These are phyloP conservation scores for Dysphania ambrosioides DNA, from an alignment of 148 eudicot genomes.

Conservation along the genomic window DNA sequence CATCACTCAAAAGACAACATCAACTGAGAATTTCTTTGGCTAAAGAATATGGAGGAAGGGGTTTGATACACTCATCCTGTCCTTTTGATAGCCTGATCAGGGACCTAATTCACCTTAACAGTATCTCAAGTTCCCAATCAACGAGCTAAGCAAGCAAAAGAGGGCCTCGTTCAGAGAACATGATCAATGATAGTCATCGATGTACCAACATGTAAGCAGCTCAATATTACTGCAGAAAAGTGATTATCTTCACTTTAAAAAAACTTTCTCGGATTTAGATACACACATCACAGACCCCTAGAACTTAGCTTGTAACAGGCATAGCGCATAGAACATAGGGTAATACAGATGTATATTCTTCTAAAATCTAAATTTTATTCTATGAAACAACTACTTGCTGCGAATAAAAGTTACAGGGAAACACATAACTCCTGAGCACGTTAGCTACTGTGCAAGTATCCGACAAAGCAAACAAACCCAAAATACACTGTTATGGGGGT, in stretches of 20 bases:
- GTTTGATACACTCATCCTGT: not conserved
- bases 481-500: constrained; percentile 1
- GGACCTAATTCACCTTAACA: not conserved
- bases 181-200: not conserved
- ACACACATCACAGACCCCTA: not conserved
- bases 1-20: not conserved
- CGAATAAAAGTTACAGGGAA: constrained; percentile 2
- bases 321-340: too few species aligned
- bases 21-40: not conserved
- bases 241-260: not conserved
- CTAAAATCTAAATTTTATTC: constrained; percentile 16
- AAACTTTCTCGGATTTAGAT: not conserved
- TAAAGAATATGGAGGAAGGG: not conserved
- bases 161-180: not conserved
- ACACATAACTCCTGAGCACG: not conserved
- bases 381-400: constrained; percentile 19
- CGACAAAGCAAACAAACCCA: constrained; percentile 6
- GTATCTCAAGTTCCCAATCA: not conserved
- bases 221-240: not conserved
- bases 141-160: not conserved
- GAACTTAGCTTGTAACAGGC: not conserved
- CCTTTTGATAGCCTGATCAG: not conserved
- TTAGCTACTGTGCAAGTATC: constrained; percentile 12
- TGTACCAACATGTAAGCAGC: not conserved
- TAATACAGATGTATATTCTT: not conserved